A percentile compares a stretch with the other conserved stretches of the same genome.
Conservation (phyloP, 768 basidiomycete genomes). For the Leccinum truebloodii region DNA sequence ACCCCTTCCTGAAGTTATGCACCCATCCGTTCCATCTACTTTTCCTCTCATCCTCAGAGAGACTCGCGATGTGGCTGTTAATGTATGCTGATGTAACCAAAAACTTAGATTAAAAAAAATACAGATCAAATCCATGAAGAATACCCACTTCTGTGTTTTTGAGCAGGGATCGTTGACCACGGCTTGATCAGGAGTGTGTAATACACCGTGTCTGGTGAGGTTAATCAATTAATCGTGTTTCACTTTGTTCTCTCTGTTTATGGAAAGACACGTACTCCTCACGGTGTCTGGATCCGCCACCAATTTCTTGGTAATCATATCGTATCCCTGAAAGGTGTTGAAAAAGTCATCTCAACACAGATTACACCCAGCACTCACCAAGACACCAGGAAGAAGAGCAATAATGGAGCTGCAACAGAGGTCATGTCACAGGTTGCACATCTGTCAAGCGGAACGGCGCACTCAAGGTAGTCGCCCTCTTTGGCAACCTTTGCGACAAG, state of each 20-base stretch:
- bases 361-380: background rate
- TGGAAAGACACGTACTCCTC: background rate
- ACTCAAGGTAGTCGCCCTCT: slow-evolving; percentile 8
- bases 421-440: background rate
- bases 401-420: slow-evolving; percentile 1
- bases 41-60: background rate
- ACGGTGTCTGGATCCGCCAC: background rate
- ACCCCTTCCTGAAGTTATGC: background rate
- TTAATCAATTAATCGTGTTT: background rate
- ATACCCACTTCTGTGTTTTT: background rate
- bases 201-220: slow-evolving; percentile 1
- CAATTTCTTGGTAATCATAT: background rate
- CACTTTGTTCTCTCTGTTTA: too few species aligned
- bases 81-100: background rate
- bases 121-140: background rate
- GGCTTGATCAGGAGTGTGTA: background rate
- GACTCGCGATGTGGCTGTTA: background rate
- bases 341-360: too few species aligned
- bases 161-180: background rate
- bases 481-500: background rate
- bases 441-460: background rate
- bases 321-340: slow-evolving; percentile 1
- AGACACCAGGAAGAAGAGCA: slow-evolving; percentile 6
- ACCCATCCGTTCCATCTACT: background rate
- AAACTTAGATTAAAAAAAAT: too few species aligned